These are phyloP conservation scores for Pulveroboletus sp. DNA, from an alignment of 768 basidiomycete species.

Conservation along the genomic window DNA sequence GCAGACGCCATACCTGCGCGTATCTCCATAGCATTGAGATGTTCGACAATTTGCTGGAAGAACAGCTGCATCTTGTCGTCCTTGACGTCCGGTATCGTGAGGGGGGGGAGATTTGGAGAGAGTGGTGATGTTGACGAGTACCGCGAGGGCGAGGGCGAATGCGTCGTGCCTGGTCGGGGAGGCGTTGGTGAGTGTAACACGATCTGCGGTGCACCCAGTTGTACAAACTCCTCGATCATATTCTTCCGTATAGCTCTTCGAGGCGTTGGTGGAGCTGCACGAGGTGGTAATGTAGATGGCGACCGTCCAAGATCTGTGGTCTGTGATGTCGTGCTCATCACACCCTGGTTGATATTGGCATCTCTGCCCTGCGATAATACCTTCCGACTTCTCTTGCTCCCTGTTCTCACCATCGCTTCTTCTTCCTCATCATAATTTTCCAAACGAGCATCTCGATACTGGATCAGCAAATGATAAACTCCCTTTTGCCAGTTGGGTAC, in stretches of 20 bases:
- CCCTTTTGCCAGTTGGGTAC: conserved; percentile 93
- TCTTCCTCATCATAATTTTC: conserved; percentile 75
- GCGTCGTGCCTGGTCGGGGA: conserved; percentile 14
- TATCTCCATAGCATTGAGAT: conserved; percentile 68
- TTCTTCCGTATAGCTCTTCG: conserved; percentile 42
- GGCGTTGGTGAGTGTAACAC: conserved; percentile 25
- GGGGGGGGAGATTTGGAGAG: conserved; percentile 38
- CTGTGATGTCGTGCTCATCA: conserved; percentile 23
- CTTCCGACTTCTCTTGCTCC: conserved; percentile 33
- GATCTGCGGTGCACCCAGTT: conserved; percentile 21
- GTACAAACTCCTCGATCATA: conserved; percentile 15
- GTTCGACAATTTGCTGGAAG: conserved; percentile 79
- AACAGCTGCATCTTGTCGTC: conserved; percentile 78
- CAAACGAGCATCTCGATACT: conserved; percentile 71
- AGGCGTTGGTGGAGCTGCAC: conserved; percentile 59
- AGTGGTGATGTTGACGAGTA: conserved; percentile 28
- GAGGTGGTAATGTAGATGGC: conserved; percentile 43
- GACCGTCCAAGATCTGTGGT: conserved; percentile 26
- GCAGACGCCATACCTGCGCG: conserved; percentile 33
- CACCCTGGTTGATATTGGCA: conserved; percentile 18
- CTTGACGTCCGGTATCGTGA: conserved; percentile 65
- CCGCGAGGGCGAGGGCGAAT: conserved; percentile 23
- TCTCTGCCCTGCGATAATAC: conserved; percentile 27
- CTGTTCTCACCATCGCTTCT: conserved; percentile 34
- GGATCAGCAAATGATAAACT: conserved; percentile 85